Evolutionary conservation across 1,139 yeast genomes (phyloP).

Genomic region (Taphrina confusa): DNA sequence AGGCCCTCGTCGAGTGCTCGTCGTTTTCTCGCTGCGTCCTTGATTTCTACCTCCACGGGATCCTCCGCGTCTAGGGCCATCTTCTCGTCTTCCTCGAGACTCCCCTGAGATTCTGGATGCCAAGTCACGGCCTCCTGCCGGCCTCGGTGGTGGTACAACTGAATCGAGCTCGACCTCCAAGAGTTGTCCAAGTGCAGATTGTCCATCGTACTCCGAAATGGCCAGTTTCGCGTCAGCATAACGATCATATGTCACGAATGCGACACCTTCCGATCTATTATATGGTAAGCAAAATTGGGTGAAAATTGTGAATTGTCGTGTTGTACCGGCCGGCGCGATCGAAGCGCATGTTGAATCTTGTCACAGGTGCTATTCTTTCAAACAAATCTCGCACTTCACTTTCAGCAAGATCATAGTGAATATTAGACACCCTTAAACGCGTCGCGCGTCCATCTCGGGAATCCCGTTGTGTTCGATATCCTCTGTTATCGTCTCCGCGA

Average conservation of each 20-base stretch:
- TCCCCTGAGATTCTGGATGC: conserved; percentile 3
- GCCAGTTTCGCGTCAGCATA: conserved; percentile 16
- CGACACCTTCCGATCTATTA: conserved; percentile 17
- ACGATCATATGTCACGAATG: conserved; percentile 19
- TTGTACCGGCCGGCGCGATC: conserved; percentile 31
- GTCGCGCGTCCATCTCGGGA: conserved; percentile 5
- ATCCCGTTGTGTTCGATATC: conserved; percentile 7
- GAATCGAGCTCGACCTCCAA: conserved; percentile 23
- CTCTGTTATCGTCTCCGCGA: conserved; percentile 1
- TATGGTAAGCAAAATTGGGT: background rate
- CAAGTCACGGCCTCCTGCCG: background rate
- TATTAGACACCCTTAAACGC: background rate
- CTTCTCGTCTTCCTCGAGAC: conserved; percentile 3
- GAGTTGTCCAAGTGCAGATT: conserved; percentile 11
- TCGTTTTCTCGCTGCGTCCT: background rate
- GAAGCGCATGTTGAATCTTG: conserved; percentile 25
- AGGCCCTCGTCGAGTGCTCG: conserved; percentile 21
- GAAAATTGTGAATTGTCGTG: background rate
- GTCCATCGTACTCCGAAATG: conserved; percentile 13
- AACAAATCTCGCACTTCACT: conserved; percentile 14
- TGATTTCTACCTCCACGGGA: background rate
- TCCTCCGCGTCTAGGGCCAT: conserved; percentile 1
- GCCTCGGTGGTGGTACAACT: conserved; percentile 11
- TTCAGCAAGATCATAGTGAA: conserved; percentile 22
- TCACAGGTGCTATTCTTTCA: conserved; percentile 18